A percentile compares a stretch with the other conserved stretches of the same genome.
These are phyloP conservation scores for Diplodia scrobiculata DNA, from an alignment of 2,329 filamentous ascomycete species.

Conservation along the genomic window DNA sequence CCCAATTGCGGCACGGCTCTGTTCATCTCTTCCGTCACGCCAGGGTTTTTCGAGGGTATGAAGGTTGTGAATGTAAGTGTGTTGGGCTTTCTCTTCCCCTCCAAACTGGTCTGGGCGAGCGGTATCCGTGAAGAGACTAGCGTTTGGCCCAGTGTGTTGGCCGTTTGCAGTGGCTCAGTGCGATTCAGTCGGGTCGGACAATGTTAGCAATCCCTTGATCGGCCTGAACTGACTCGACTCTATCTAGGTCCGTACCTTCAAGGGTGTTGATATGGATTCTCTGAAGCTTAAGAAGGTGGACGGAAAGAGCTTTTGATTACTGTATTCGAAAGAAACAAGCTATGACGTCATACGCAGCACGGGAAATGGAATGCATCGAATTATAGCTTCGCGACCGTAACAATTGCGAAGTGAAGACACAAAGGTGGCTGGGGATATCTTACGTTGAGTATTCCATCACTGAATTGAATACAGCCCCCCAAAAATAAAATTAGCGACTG, in stretches of 20 bases:
- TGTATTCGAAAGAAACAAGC: not conserved
- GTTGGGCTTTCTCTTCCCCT: too few relatives aligned
- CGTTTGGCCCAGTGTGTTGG: too few relatives aligned
- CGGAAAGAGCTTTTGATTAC: conserved; percentile 34
- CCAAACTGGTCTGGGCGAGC: too few relatives aligned
- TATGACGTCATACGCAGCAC: conserved; percentile 2
- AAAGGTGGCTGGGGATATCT: conserved; percentile 3
- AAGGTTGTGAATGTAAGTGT: conserved; percentile 38
- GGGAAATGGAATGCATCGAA: not conserved
- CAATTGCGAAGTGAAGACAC: not conserved
- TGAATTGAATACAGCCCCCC: not conserved
- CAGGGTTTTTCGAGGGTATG: conserved; percentile 32
- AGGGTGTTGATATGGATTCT: conserved; percentile 37
- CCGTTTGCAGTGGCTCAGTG: too few relatives aligned
- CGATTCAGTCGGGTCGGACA: too few relatives aligned
- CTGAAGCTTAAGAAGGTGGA: conserved; percentile 36
- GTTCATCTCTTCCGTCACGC: conserved; percentile 33
- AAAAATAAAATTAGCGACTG: not conserved
- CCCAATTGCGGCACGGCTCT: conserved; percentile 38
- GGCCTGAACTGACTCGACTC: not conserved
- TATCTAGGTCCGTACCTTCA: conserved; percentile 34
- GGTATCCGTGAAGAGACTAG: too few relatives aligned
- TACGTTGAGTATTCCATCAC: not conserved
- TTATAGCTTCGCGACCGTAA: not conserved
- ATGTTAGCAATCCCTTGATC: too few relatives aligned